Evolutionary conservation across 2,329 filamentous ascomycete genomes (phyloP).

Genomic region (Cladosporium velox): DNA sequence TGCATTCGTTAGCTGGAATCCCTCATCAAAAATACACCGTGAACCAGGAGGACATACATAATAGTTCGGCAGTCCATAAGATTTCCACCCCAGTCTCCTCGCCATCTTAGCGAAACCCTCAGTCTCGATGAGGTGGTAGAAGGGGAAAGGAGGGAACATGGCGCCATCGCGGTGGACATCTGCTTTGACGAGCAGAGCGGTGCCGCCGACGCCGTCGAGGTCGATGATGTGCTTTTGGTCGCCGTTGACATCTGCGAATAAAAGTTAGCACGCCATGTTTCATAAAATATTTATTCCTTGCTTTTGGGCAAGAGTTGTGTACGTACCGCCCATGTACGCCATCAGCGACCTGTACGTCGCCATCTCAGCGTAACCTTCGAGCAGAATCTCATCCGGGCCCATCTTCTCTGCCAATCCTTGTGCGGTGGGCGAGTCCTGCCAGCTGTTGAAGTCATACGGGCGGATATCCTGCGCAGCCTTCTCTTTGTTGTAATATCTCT

Average conservation of each 20-base stretch:
- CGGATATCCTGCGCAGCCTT: slow-evolving; percentile 72
- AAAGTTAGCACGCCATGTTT: slow-evolving; percentile 4
- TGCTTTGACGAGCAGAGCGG: slow-evolving; percentile 88
- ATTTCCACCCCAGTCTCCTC: slow-evolving; percentile 78
- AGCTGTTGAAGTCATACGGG: slow-evolving; percentile 96
- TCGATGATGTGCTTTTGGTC: slow-evolving; percentile 51
- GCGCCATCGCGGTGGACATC: slow-evolving; percentile 96
- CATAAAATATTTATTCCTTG: neutral
- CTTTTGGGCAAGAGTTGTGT: slow-evolving; percentile 29
- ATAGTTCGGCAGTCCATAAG: slow-evolving; percentile 92
- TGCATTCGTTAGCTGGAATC: neutral
- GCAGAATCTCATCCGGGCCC: slow-evolving; percentile 86
- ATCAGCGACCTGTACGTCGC: slow-evolving; percentile 89
- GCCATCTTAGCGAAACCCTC: slow-evolving; percentile 99
- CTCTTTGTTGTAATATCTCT: slow-evolving; percentile 71
- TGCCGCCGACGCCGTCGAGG: slow-evolving; percentile 91
- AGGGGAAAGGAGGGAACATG: slow-evolving; percentile 96
- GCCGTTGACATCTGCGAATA: slow-evolving; percentile 31
- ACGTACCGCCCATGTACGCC: slow-evolving; percentile 70
- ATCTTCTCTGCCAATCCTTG: slow-evolving; percentile 74
- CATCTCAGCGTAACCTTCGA: slow-evolving; percentile 93
- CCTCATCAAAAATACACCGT: neutral
- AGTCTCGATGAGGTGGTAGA: slow-evolving; percentile 96
- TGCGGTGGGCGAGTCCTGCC: slow-evolving; percentile 85
- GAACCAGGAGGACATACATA: slow-evolving; percentile 62